Evolutionary conservation across 2,329 filamentous ascomycete genomes (phyloP), one percentile per base, ranked within the genome.

Genomic region (Arachnopeziza araneosa): DNA sequence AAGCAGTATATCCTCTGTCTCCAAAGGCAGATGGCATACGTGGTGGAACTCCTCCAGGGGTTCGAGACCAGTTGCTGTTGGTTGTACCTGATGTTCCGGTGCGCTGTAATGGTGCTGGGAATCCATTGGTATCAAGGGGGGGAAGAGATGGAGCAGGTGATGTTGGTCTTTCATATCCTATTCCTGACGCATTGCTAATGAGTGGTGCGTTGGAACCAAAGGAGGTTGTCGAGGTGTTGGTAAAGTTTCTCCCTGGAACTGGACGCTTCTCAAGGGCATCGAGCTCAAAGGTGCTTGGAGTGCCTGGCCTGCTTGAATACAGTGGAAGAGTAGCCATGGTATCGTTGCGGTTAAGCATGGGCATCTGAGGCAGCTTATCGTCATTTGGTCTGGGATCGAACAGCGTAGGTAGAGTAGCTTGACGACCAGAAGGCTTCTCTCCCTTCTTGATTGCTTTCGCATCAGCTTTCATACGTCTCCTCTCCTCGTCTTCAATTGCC

Each of bases 401-500:
- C 4, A 90, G 67, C 5, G 79, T 80, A 1, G 89, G 91, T 7
- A 93, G 71, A 0, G 90, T 92, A n/a, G 86, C 85, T 67, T 85
- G 80, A 59, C 84, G 78, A 50, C 80, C 78, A 0, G 76, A 70
- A 63, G 67, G 59, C 52, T 80, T 79, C 55, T 82, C 83, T 56
- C 83, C 82, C 50, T 79, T 80, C 70, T 81, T 83, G 67, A 79
- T 80, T 2, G 80, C 81, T 56, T 68, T 71, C 9, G 61, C 21
- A 75, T 77, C 82, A 0, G 78, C 80, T 68, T 78, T 83, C 24
- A 76, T 75, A 67, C 81, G 79, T 68, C 81, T 83, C 63, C 79
- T 80, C 72, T 89, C 86, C 57, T 95, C 89, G 68, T 92, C 91
- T 56, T 87, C 89, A 24, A 98, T 77, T 0, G 92, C 93, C 73